A percentile compares a stretch with the other conserved stretches of the same genome.
Evolutionary conservation across 441 rosid genomes (phyloP).

Genomic region (Theobroma grandiflorum): DNA sequence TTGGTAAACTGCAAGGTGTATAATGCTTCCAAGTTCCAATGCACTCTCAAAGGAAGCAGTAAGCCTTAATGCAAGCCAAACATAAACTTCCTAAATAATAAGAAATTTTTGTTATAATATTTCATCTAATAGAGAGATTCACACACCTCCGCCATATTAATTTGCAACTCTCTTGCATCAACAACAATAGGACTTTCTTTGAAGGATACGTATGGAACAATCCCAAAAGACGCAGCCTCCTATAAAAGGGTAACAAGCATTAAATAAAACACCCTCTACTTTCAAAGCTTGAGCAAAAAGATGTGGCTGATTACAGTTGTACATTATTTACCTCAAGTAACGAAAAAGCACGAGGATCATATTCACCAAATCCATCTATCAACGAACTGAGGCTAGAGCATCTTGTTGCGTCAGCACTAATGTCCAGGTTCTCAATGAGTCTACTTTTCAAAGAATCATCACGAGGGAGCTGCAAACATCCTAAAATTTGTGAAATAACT

Average conservation of each 20-base stretch:
- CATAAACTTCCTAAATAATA: slow-evolving; percentile 12
- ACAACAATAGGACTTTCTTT: slow-evolving; percentile 65
- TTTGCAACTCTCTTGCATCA: slow-evolving; percentile 66
- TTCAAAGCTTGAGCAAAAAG: slow-evolving; percentile 27
- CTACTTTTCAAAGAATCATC: slow-evolving; percentile 66
- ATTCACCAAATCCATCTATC: slow-evolving; percentile 95
- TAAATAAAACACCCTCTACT: slow-evolving; percentile 23
- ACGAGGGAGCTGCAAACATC: slow-evolving; percentile 82
- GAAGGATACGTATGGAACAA: slow-evolving; percentile 69
- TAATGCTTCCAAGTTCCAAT: background rate
- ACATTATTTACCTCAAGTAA: slow-evolving; percentile 69
- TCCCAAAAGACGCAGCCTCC: slow-evolving; percentile 89
- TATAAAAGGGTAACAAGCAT: slow-evolving; percentile 36
- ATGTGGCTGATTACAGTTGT: slow-evolving; percentile 11
- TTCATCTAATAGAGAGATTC: slow-evolving; percentile 20
- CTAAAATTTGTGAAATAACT: slow-evolving; percentile 82
- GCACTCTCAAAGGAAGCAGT: slow-evolving; percentile 12
- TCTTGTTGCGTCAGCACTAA: slow-evolving; percentile 56
- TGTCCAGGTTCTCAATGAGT: slow-evolving; percentile 73
- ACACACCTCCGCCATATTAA: slow-evolving; percentile 71
- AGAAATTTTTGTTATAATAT: background rate
- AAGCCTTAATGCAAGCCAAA: background rate
- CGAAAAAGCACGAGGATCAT: slow-evolving; percentile 92
- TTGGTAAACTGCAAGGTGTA: slow-evolving; percentile 1
- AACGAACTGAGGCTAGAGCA: slow-evolving; percentile 64